Evolutionary conservation across 2,329 filamentous ascomycete species (phyloP).

Genomic region (Karstenula rhodostoma): DNA sequence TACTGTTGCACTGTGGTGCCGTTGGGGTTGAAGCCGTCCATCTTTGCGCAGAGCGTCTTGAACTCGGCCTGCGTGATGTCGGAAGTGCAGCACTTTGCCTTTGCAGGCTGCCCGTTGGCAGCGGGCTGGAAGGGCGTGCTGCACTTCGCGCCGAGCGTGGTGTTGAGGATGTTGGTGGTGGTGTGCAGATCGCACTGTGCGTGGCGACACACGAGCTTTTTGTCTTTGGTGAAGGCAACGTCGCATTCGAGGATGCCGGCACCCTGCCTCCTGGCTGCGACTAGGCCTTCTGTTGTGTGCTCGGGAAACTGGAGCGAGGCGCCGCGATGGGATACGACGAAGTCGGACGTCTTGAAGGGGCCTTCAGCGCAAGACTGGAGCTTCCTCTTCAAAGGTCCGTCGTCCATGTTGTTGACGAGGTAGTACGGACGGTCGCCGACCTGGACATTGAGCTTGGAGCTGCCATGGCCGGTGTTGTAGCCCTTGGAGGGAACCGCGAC

Average conservation of each 20-base stretch:
- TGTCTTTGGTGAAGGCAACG: conserved; percentile 49
- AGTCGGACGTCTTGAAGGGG: conserved; percentile 44
- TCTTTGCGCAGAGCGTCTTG: conserved; percentile 73
- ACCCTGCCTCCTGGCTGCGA: conserved; percentile 44
- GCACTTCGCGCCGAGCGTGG: conserved; percentile 46
- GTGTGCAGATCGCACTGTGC: conserved; percentile 50
- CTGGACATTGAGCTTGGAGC: conserved; percentile 42
- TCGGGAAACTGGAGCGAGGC: conserved; percentile 48
- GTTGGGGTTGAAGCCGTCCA: conserved; percentile 67
- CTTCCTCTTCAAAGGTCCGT: conserved; percentile 46
- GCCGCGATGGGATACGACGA: conserved; percentile 48
- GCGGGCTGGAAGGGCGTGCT: conserved; percentile 47
- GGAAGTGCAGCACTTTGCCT: conserved; percentile 74
- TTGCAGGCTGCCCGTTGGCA: conserved; percentile 55
- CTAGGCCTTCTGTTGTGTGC: conserved; percentile 42
- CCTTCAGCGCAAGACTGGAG: conserved; percentile 48
- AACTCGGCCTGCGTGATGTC: conserved; percentile 75
- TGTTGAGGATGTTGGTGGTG: conserved; percentile 48
- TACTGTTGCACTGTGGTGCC: conserved; percentile 67
- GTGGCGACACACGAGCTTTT: conserved; percentile 50
- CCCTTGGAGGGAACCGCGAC: conserved; percentile 32
- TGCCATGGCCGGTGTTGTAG: conserved; percentile 25
- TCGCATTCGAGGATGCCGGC: conserved; percentile 51
- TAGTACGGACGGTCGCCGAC: conserved; percentile 49
- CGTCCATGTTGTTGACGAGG: conserved; percentile 50